Evolutionary conservation across 345 rosid species (phyloP).

Genomic region (Theobroma cacao): DNA sequence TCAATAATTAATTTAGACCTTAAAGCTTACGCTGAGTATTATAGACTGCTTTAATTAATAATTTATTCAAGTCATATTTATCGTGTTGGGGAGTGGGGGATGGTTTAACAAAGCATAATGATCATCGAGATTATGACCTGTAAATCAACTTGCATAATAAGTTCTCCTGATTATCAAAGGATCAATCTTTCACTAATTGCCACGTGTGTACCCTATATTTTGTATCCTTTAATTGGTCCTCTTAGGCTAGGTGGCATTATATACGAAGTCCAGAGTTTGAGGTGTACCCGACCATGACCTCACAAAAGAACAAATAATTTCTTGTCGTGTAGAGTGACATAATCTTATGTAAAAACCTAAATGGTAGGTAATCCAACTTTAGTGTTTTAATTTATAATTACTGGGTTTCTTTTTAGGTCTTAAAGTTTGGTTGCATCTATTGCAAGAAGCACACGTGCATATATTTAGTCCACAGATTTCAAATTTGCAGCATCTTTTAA

Average conservation of each 20-base stretch:
- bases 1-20: background rate
- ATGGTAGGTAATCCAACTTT: slow-evolving; percentile 28
- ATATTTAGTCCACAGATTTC: slow-evolving; percentile 42
- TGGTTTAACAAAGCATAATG: slow-evolving; percentile 15
- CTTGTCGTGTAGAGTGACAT: slow-evolving; percentile 5
- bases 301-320: background rate
- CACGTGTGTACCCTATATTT: background rate
- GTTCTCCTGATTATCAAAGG: background rate
- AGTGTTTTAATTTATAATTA: slow-evolving; percentile 14
- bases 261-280: slow-evolving; percentile 2
- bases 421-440: slow-evolving; percentile 23
- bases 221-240: background rate
- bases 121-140: slow-evolving; percentile 12
- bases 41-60: background rate
- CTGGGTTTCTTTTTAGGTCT: slow-evolving; percentile 29
- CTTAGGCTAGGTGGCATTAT: background rate
- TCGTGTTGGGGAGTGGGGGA: background rate
- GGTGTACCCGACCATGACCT: background rate
- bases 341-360: slow-evolving; percentile 10
- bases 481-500: slow-evolving; percentile 24
- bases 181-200: background rate
- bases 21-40: slow-evolving; percentile 6
- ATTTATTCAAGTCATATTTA: background rate
- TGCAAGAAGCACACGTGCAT: slow-evolving; percentile 40
- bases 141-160: background rate